Evolutionary conservation across 176 grass and related monocot species (phyloP), one percentile per base, ranked within the genome.

Genomic region (Oropetium thomaeum): DNA sequence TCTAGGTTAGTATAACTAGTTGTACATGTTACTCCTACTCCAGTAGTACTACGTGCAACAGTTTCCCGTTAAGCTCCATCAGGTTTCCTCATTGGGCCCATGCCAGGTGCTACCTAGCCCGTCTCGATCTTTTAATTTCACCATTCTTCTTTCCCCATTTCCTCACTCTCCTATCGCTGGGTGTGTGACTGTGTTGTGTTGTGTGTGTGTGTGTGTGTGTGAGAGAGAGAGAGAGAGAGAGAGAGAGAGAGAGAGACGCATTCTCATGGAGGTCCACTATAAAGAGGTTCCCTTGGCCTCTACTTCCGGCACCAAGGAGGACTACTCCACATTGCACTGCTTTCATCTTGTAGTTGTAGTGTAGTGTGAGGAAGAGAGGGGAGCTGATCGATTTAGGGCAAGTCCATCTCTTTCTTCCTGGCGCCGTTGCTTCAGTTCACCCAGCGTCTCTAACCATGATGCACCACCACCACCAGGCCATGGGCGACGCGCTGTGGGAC

Each of bases 401-500:
- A 20, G 41, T 20, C 45, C 1, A 49, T 49, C 45, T 20, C 44
- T 47, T 5, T 17, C 13, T 45, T 45, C 14, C 43, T 45, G 16
- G 13, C 5, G 35, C 16, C 15, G 0, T 17, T 20, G 45, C 5
- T 19, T 49, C 5, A 7, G 52, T 37, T 72, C 69, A 5, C n/a
- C n/a, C 15, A 42, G 30, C 43, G 31, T 0, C 34, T 1, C 39
- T 48, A 60, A 12, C 6, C 10, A 42, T 42, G 13, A 49, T 20
- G 45, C 8, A 53, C 20, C 51, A 51, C 1, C 84, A 79, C 42
- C 82, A 77, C 58, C 77, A 79, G 73, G 77, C 65, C 73, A 81
- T 97, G 84, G 84, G 87, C 19, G 93, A 97, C 32, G 77, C 79
- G 65, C 60, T 88, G 67, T 95, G 89, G 91, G 96, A 95, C 40